Evolutionary conservation across 108 stramenopile genomes (phyloP).

Genomic region (Chaetoceros muelleri): DNA sequence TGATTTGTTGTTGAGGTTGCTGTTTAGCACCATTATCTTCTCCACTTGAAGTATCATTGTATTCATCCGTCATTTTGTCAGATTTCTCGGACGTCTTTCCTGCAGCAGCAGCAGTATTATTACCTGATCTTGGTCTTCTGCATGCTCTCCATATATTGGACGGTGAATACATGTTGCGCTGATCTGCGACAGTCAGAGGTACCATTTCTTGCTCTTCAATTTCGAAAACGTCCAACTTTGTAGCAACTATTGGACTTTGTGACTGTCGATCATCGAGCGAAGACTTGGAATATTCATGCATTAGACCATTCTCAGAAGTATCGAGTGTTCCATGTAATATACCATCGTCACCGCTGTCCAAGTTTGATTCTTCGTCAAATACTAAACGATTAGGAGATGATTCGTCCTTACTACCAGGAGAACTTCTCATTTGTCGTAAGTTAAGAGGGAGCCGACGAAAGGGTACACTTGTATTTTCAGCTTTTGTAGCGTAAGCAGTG

Average conservation of each 20-base stretch:
- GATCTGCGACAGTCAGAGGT: not conserved
- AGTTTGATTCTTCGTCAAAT: slow-evolving; percentile 1
- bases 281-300: not conserved
- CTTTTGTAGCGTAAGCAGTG: slow-evolving; percentile 36
- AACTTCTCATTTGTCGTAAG: slow-evolving; percentile 1
- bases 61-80: not conserved
- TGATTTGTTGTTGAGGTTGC: slow-evolving; percentile 9
- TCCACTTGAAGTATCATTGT: slow-evolving; percentile 25
- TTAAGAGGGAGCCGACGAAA: not conserved
- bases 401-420: not conserved
- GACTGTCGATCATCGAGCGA: not conserved
- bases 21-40: slow-evolving; percentile 19
- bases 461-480: not conserved
- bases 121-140: not conserved
- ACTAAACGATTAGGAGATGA: no score
- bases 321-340: not conserved
- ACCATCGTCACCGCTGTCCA: slow-evolving; percentile 12
- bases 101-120: not conserved
- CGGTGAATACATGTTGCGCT: not conserved
- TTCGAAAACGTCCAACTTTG: no score
- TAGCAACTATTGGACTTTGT: not conserved
- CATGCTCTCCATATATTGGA: not conserved
- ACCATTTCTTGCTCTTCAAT: not conserved
- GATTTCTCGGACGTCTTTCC: not conserved
- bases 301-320: not conserved